Conservation (phyloP, 140 eudicot species). For the Anethum foeniculum region DNA sequence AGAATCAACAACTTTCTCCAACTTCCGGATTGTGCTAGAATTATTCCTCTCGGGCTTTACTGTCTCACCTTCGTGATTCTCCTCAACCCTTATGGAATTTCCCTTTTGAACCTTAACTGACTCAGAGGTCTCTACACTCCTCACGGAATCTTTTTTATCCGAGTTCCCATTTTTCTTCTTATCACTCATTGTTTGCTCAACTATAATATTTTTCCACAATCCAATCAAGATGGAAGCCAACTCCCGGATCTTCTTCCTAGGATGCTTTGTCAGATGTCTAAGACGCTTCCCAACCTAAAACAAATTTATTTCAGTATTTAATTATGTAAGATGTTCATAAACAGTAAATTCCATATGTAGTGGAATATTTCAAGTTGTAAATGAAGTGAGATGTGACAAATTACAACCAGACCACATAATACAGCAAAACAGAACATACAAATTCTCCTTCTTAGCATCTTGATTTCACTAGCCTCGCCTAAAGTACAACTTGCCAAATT, state of each 20-base stretch:
- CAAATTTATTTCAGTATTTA: background rate
- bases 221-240: slow-evolving; percentile 61
- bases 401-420: background rate
- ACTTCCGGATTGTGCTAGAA: slow-evolving; percentile 13
- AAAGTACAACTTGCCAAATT: background rate
- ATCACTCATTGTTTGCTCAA: slow-evolving; percentile 49
- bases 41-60: slow-evolving; percentile 17
- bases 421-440: background rate
- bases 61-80: slow-evolving; percentile 8
- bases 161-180: slow-evolving; percentile 52
- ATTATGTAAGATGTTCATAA: background rate
- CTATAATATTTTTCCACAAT: slow-evolving; percentile 66
- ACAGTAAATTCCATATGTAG: background rate
- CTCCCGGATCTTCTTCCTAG: slow-evolving; percentile 55
- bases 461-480: background rate
- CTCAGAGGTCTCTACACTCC: slow-evolving; percentile 16
- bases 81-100: slow-evolving; percentile 39
- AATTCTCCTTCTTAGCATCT: background rate
- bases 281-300: slow-evolving; percentile 82
- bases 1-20: slow-evolving; percentile 14
- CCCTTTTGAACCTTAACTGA: slow-evolving; percentile 33
- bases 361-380: background rate
- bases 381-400: background rate
- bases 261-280: slow-evolving; percentile 74
- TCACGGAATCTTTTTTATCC: slow-evolving; percentile 28